These are phyloP conservation scores for Colletotrichum noveboracense DNA, from an alignment of 2,329 filamentous ascomycete genomes.

Conservation along the genomic window DNA sequence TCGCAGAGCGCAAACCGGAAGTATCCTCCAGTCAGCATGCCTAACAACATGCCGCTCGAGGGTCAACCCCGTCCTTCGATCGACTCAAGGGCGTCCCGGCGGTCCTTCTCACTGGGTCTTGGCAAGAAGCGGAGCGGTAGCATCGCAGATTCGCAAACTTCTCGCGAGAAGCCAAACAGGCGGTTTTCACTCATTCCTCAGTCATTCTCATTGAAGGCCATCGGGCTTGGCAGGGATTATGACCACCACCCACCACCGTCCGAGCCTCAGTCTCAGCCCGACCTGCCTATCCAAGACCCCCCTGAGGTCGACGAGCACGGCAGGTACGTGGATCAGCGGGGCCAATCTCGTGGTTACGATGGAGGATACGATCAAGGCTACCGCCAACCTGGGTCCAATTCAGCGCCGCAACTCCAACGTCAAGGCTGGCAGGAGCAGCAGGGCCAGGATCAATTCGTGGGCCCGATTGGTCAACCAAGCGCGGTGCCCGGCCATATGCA, in stretches of 20 bases:
- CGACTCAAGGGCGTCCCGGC: slow-evolving; percentile 70
- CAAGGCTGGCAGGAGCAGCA: slow-evolving; percentile 30
- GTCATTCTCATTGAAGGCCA: slow-evolving; percentile 68
- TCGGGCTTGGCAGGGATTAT: slow-evolving; percentile 64
- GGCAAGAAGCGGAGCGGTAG: slow-evolving; percentile 75
- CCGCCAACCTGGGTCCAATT: slow-evolving; percentile 18
- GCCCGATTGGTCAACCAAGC: slow-evolving; percentile 37
- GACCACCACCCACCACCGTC: slow-evolving; percentile 49
- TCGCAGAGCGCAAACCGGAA: slow-evolving; percentile 54
- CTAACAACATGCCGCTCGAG: slow-evolving; percentile 67
- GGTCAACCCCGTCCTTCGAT: slow-evolving; percentile 69
- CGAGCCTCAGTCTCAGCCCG: slow-evolving; percentile 54
- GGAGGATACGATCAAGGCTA: slow-evolving; percentile 16
- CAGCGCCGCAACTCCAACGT: slow-evolving; percentile 35
- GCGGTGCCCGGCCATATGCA: slow-evolving; percentile 53
- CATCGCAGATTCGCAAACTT: slow-evolving; percentile 60
- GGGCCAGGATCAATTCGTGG: slow-evolving; percentile 42
- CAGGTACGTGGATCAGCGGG: slow-evolving; percentile 36
- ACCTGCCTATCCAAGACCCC: slow-evolving; percentile 57
- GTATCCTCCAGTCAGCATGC: slow-evolving; percentile 93
- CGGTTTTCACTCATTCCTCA: slow-evolving; percentile 75
- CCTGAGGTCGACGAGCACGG: slow-evolving; percentile 41
- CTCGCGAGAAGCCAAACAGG: slow-evolving; percentile 62
- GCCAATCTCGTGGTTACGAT: slow-evolving; percentile 18
- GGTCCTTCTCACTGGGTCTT: slow-evolving; percentile 73